Base-by-base conservation (phyloP, 306 rosid species). In the Pyrus bretschneideri region DNA sequence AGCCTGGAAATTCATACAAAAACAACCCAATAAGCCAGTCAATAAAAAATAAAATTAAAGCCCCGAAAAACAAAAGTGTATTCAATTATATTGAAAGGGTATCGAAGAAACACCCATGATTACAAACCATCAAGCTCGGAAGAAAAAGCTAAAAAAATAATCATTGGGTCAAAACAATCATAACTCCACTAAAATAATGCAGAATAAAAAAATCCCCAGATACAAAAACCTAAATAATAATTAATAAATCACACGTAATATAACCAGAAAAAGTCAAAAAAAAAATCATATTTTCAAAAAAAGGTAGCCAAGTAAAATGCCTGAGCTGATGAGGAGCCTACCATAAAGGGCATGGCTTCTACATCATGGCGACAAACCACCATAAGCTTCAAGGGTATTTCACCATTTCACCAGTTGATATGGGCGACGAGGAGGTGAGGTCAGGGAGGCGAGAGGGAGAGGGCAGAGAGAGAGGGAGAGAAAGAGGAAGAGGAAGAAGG, bases 1-100 rank as follows among this genome's bases (percentile, higher is more conserved):
- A 81, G 93, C 87, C 93, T 88, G 93, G 72, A 81, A 90, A 89
- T 79, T 79, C 82, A 84, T 72, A 82, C 85, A 73, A 63, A 84
- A 14, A 85, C 2, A 38, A 51, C 69, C 77, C 40, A 81, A 72
- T 76, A 81, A 82, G 85, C 71, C 44, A 83, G 67, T 74, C 69
- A 62, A 81, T 45, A 8, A 35, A 33, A 33, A 75, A 69, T 22
- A 44, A 70, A 75, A 69, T 78, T 27, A 52, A 11, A 63, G 22
- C 40, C 31, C 51, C 13, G 5, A 42, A 63, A 64, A 46, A 27
- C n/a, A 66, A 60, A 31, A 62, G 35, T 46, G 70, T 66, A 46
- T 52, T 70, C 38, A 21, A 81, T 29, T 59, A 44, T 30, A 57
- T 68, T 81, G 75, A 73, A 46, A 59, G 27, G 27, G 27, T 25